These are phyloP conservation scores for Cordyceps pruinosa DNA, from an alignment of 2,329 filamentous ascomycete genomes.

Conservation along the genomic window DNA sequence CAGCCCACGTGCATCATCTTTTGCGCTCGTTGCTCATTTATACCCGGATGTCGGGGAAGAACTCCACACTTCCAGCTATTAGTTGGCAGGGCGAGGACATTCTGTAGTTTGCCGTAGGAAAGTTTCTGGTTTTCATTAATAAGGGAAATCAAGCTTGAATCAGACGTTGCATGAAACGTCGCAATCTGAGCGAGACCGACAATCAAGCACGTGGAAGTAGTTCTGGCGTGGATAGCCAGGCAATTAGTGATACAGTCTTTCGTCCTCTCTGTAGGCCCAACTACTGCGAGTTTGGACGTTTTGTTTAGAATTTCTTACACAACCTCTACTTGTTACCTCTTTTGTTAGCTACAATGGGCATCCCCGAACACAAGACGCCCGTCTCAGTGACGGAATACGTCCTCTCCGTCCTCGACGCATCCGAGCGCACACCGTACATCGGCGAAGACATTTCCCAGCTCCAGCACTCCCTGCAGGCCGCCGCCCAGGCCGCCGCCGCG, in stretches of 20 bases:
- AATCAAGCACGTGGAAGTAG: neutral
- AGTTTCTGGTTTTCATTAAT: neutral
- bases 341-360: neutral
- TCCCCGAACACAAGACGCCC: conserved; percentile 12
- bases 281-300: neutral
- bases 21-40: neutral
- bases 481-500: conserved; percentile 13
- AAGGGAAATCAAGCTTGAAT: neutral
- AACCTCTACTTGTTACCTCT: neutral
- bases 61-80: no score
- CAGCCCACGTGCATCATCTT: neutral
- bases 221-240: neutral
- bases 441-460: conserved; percentile 18
- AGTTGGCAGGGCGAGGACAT: no score
- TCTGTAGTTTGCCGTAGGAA: neutral
- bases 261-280: neutral
- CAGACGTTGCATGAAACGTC: neutral
- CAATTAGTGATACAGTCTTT: neutral
- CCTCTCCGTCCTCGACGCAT: conserved; percentile 12
- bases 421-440: conserved; percentile 15
- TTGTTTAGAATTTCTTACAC: no score
- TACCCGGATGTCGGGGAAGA: neutral
- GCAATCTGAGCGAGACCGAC: neutral
- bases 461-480: conserved; percentile 16
- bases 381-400: conserved; percentile 14